These are phyloP conservation scores for Trichophaea hybrida DNA, from an alignment of 2,329 filamentous ascomycete species.

Conservation along the genomic window DNA sequence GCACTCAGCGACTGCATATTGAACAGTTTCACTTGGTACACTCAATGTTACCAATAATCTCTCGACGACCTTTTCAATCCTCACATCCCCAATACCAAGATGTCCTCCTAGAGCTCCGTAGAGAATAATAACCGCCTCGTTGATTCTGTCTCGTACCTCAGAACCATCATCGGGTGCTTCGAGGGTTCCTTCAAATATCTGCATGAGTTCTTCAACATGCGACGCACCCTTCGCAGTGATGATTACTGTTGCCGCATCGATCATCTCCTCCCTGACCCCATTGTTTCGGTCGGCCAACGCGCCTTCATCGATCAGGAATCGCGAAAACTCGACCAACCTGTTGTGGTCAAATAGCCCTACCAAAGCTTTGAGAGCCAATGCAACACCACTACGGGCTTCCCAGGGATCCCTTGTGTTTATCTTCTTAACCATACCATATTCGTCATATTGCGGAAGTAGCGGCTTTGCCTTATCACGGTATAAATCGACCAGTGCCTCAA, in stretches of 20 bases:
- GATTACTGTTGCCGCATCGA: constrained; percentile 69
- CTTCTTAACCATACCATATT: constrained; percentile 89
- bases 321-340: constrained; percentile 62
- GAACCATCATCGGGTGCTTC: constrained; percentile 71
- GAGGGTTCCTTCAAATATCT: constrained; percentile 76
- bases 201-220: constrained; percentile 81
- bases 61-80: constrained; percentile 76
- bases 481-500: constrained; percentile 50
- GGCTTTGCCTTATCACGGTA: constrained; percentile 74
- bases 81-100: constrained; percentile 67
- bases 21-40: constrained; percentile 90
- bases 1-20: constrained; percentile 90
- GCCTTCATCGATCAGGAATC: constrained; percentile 72
- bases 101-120: constrained; percentile 89
- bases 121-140: constrained; percentile 93
- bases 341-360: constrained; percentile 52
- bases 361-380: constrained; percentile 72
- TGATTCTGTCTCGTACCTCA: constrained; percentile 72
- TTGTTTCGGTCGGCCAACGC: constrained; percentile 72
- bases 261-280: constrained; percentile 73
- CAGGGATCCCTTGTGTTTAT: constrained; percentile 76
- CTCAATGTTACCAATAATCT: constrained; percentile 73
- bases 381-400: constrained; percentile 82
- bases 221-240: constrained; percentile 68
- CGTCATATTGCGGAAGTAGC: constrained; percentile 67